Conservation (phyloP, 2,329 filamentous ascomycete genomes). For the Talaromyces albobiverticillius region DNA sequence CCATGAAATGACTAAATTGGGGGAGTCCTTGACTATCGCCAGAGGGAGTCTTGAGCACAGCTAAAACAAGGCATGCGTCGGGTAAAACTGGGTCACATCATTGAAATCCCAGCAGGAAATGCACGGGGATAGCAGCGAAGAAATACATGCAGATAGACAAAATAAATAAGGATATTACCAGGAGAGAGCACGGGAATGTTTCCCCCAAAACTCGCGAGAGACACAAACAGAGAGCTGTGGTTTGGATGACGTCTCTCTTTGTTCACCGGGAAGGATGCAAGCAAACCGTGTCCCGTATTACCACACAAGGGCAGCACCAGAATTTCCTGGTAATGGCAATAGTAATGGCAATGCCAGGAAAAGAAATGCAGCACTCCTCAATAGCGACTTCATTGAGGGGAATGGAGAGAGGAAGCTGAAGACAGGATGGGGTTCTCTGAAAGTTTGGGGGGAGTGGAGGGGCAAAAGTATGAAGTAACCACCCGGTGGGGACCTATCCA, state of each 20-base stretch:
- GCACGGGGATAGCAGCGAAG: not conserved
- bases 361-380: conserved; percentile 19
- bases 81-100: conserved; percentile 11
- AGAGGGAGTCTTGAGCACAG: conserved; percentile 2
- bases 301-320: conserved; percentile 1
- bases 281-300: too few species aligned
- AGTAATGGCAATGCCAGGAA: conserved; percentile 5
- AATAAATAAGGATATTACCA: too few species aligned
- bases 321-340: not conserved
- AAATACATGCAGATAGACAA: not conserved
- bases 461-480: not conserved
- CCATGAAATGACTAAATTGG: not conserved
- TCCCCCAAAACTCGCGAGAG: too few species aligned
- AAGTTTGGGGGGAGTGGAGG: conserved; percentile 2
- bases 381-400: conserved; percentile 27
- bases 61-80: conserved; percentile 14
- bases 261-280: conserved; percentile 6
- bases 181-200: too few species aligned
- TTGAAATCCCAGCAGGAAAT: not conserved
- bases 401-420: not conserved
- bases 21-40: conserved; percentile 3
- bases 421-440: not conserved
- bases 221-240: not conserved
- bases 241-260: conserved; percentile 13
- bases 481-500: not conserved